These are phyloP conservation scores for Kodamaea kakaduensis DNA, from an alignment of 805 yeast species.

Conservation along the genomic window DNA sequence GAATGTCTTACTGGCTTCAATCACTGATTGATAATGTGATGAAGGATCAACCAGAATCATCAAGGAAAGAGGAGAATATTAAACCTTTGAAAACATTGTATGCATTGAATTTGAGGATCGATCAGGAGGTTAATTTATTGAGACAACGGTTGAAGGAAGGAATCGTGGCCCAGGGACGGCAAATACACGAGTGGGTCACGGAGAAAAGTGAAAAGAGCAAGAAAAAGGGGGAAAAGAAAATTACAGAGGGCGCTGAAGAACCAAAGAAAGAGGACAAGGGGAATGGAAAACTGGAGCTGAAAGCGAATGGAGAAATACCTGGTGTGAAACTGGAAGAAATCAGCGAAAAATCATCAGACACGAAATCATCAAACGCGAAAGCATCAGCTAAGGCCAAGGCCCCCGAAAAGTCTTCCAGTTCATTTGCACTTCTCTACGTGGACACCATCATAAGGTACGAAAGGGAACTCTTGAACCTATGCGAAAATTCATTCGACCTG, in stretches of 20 bases:
- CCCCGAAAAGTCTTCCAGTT: conserved; percentile 26
- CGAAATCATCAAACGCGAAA: conserved; percentile 7
- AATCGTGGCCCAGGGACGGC: conserved; percentile 45
- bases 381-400: neutral
- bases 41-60: conserved; percentile 8
- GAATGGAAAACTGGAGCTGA: conserved; percentile 3
- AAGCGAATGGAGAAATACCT: conserved; percentile 3
- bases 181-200: conserved; percentile 28
- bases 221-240: neutral
- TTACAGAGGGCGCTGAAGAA: conserved; percentile 9
- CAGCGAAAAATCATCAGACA: conserved; percentile 9
- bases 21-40: conserved; percentile 21
- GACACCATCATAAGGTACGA: conserved; percentile 51
- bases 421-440: conserved; percentile 67
- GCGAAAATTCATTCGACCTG: conserved; percentile 45
- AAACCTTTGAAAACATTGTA: conserved; percentile 46
- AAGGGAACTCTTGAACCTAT: conserved; percentile 46
- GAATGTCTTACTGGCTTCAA: conserved; percentile 54
- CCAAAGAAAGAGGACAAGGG: neutral
- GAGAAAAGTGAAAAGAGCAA: conserved; percentile 4
- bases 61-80: conserved; percentile 15
- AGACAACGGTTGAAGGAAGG: conserved; percentile 44
- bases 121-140: conserved; percentile 47
- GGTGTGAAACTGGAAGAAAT: too few relatives aligned
- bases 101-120: conserved; percentile 50